Evolutionary conservation across 2,329 filamentous ascomycete species (phyloP).

Genomic region (Colletotrichum sojae): DNA sequence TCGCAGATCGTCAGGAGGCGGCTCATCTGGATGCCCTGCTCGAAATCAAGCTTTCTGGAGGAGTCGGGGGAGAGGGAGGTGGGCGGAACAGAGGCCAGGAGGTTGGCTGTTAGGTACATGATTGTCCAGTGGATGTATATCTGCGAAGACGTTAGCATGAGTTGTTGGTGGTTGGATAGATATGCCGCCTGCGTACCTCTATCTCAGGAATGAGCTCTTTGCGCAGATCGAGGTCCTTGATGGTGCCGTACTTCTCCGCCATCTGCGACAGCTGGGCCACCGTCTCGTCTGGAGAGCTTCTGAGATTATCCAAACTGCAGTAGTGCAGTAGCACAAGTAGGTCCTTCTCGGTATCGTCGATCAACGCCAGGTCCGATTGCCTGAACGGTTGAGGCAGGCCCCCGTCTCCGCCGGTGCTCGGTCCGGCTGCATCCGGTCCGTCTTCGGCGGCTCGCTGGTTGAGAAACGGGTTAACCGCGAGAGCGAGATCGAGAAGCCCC

Average conservation of each 20-base stretch:
- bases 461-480: constrained; percentile 40
- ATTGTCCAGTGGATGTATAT: constrained; percentile 31
- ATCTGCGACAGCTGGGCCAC: constrained; percentile 30
- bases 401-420: neutral
- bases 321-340: constrained; percentile 41
- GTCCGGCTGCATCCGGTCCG: neutral
- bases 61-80: neutral
- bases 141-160: neutral
- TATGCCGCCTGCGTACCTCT: constrained; percentile 17
- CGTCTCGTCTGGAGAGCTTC: constrained; percentile 28
- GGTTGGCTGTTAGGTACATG: constrained; percentile 34
- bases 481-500: constrained; percentile 28
- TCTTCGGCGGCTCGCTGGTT: constrained; percentile 3
- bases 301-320: constrained; percentile 29
- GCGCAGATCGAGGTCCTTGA: constrained; percentile 39
- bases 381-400: constrained; percentile 25
- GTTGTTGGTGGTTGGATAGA: neutral
- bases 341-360: constrained; percentile 40
- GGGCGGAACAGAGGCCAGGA: neutral
- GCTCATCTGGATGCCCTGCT: constrained; percentile 28
- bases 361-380: constrained; percentile 24
- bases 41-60: constrained; percentile 23
- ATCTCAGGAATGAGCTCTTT: constrained; percentile 41
- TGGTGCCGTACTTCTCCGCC: constrained; percentile 30
- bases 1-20: constrained; percentile 40